Percentiles rank a stretch among this genome's conserved stretches.
Conservation (phyloP, 2,329 filamentous ascomycete species). For the Lithohypha guttulata region DNA sequence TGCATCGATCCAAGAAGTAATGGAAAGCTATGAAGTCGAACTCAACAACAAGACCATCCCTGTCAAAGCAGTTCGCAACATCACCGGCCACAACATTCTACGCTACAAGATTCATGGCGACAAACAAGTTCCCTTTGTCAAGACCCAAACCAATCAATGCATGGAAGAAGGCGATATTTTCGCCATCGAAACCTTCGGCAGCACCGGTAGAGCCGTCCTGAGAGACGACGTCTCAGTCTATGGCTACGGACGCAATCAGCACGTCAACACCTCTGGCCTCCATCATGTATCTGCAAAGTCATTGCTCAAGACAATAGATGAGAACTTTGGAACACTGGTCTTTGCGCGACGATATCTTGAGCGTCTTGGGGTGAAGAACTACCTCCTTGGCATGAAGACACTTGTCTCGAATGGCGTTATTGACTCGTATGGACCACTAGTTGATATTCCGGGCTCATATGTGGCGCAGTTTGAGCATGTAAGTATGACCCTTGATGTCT, state of each 20-base stretch:
- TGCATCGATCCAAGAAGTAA: slow-evolving; percentile 48
- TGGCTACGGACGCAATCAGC: slow-evolving; percentile 38
- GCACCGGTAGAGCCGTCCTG: slow-evolving; percentile 41
- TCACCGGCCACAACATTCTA: slow-evolving; percentile 46
- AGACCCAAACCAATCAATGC: slow-evolving; percentile 37
- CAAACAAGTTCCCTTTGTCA: slow-evolving; percentile 46
- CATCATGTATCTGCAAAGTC: slow-evolving; percentile 45
- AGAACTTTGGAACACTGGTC: slow-evolving; percentile 52
- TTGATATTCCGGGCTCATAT: slow-evolving; percentile 50
- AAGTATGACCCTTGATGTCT: slow-evolving; percentile 13
- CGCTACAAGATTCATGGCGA: slow-evolving; percentile 47
- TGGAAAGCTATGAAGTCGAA: slow-evolving; percentile 52
- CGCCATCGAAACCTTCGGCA: slow-evolving; percentile 50
- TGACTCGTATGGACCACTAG: slow-evolving; percentile 46
- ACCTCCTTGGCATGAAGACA: slow-evolving; percentile 49
- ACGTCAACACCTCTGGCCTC: slow-evolving; percentile 29
- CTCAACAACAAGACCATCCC: slow-evolving; percentile 43
- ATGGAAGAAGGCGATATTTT: slow-evolving; percentile 52
- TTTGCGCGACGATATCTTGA: slow-evolving; percentile 55
- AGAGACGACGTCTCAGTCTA: slow-evolving; percentile 42
- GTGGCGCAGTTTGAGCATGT: slow-evolving; percentile 55
- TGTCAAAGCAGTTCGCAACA: slow-evolving; percentile 45
- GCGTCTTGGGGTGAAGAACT: slow-evolving; percentile 49
- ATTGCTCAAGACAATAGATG: slow-evolving; percentile 47
- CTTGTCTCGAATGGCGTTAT: slow-evolving; percentile 48